A percentile compares a stretch with the other conserved stretches of the same genome.
Conservation (phyloP, 495 filamentous ascomycete species). For the Astrothelium macrocarpum region DNA sequence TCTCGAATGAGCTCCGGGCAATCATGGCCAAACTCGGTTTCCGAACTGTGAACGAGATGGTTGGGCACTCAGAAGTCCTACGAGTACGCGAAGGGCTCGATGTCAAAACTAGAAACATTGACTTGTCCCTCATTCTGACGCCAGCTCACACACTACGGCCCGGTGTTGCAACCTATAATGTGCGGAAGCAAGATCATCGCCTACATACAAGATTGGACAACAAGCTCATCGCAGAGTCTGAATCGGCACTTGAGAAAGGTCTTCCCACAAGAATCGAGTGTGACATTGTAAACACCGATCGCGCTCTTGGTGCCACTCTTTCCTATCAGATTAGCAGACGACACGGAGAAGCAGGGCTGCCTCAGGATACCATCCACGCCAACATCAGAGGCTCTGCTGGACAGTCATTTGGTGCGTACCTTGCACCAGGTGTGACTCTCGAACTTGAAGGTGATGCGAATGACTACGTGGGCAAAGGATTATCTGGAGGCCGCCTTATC, state of each 20-base stretch:
- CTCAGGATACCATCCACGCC: constrained; percentile 90
- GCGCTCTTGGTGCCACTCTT: constrained; percentile 84
- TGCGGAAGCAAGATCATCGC: constrained; percentile 94
- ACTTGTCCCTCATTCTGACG: constrained; percentile 90
- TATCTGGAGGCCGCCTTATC: constrained; percentile 92
- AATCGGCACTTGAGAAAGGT: constrained; percentile 93
- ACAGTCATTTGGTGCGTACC: constrained; percentile 94
- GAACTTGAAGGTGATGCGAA: constrained; percentile 97
- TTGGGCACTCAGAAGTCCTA: constrained; percentile 83
- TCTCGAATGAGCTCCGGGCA: constrained; percentile 92
- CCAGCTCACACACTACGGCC: constrained; percentile 93
- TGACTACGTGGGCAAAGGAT: constrained; percentile 96
- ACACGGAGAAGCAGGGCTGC: constrained; percentile 83
- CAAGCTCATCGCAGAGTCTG: constrained; percentile 95
- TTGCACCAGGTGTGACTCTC: constrained; percentile 89
- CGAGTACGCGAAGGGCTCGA: constrained; percentile 83
- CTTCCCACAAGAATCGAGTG: constrained; percentile 92
- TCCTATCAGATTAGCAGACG: constrained; percentile 94
- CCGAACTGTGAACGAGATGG: constrained; percentile 96
- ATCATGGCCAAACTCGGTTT: constrained; percentile 98
- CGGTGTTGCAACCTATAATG: constrained; percentile 96
- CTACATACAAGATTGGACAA: constrained; percentile 94
- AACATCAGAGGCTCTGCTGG: constrained; percentile 98
- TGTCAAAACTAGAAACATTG: constrained; percentile 85
- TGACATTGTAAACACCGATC: constrained; percentile 97